Base-by-base conservation (phyloP, 2,329 filamentous ascomycete species). In the Beauveria brongniartii region DNA sequence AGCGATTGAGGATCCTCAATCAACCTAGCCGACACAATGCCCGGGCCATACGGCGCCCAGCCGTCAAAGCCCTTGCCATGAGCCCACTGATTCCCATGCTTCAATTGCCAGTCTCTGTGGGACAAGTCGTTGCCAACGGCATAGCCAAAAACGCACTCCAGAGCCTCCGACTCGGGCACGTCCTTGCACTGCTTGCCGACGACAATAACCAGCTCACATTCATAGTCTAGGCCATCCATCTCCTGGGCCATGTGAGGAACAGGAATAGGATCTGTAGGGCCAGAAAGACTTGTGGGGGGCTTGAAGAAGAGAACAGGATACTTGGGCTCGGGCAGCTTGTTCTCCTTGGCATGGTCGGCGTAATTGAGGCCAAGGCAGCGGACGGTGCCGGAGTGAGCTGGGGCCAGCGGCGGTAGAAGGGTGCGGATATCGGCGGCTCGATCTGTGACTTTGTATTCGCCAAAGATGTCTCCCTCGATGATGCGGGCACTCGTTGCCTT, bases 71-170 rank as follows among this genome's bases (percentile, higher is more conserved):
- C 85, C 72, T 91, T 91, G 43, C 87, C 88, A 16, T 89, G 74
- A 1, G 80, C 82, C 87, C 87, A 90, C 73, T 91, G 88, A 1
- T 86, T 85, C 18, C 86, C 86, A 46, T 78, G 80, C 71, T 85
- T 82, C 63, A 89, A 72, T 73, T 91, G 88, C 86, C 88, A 92
- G 65, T 90, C 87, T 46, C 89, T 84, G 73, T 91, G 88, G 12
- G 86, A 90, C n/a, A 93, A 82, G 70, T 93, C 90, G 72, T 93
- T 90, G 59, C 89, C 88, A 40, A 90, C 82, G 2, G 85, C 80
- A 69, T 92, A 92, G 5, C 90, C 90, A 2, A 91, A 77, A 3
- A 92, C 87, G 67, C 90, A 86, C 57, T 86, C 76, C n/a, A 92
- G 75, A 0, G 89, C 89, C 24, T 82, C 73, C 1, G 78, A 77